Conservation (phyloP, 176 grass and related monocot species). For the Oryza meyeriana region DNA sequence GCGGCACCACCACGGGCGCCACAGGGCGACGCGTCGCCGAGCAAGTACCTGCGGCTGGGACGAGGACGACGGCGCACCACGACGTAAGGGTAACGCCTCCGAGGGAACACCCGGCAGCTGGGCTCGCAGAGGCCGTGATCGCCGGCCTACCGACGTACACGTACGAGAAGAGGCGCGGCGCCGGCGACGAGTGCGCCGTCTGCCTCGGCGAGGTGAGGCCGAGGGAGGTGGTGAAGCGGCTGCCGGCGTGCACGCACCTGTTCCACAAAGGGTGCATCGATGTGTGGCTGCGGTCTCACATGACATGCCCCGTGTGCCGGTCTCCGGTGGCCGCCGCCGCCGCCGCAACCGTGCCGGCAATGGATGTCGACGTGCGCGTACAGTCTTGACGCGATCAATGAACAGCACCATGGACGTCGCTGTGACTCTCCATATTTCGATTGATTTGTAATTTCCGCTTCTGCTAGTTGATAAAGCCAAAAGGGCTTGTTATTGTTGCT, state of each 20-base stretch:
- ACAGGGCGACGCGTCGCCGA: no score
- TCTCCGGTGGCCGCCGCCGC: not conserved
- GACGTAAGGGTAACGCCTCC: not conserved
- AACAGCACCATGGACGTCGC: no score
- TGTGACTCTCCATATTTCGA: no score
- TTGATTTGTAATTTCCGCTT: no score
- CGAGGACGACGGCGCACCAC: no score
- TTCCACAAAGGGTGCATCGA: slow-evolving; percentile 59
- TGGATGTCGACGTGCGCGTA: no score
- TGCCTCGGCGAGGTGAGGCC: slow-evolving; percentile 32
- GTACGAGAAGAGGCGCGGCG: slow-evolving; percentile 22
- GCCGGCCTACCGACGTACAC: slow-evolving; percentile 1
- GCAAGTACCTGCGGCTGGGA: no score
- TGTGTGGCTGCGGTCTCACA: slow-evolving; percentile 31
- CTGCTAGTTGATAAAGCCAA: no score
- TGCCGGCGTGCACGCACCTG: slow-evolving; percentile 44
- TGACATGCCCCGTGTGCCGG: slow-evolving; percentile 60
- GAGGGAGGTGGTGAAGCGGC: slow-evolving; percentile 34
- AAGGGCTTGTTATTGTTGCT: no score
- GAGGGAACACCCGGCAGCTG: not conserved
- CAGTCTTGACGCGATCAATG: no score
- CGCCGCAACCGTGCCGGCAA: not conserved
- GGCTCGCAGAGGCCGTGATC: not conserved
- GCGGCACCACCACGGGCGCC: no score
- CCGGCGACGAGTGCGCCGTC: slow-evolving; percentile 20